phyloP scores from a whole-genome alignment of 225 moss, liverwort and hornwort species.

The Pseudoscleropodium purum region DNA sequence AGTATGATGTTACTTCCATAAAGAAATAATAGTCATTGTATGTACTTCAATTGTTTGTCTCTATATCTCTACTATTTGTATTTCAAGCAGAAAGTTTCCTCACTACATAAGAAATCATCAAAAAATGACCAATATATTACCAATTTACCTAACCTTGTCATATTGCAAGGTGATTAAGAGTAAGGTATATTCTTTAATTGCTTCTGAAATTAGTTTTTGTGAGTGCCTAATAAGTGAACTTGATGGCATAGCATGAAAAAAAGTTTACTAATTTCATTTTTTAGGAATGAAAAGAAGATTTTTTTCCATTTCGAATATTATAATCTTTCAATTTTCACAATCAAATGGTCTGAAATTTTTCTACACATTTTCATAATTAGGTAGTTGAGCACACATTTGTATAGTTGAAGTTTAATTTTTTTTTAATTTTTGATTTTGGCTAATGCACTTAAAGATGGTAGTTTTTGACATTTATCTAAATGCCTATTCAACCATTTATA shows the following conservation, averaged over 20 bases:
- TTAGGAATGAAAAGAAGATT: background rate
- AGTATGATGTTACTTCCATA: background rate
- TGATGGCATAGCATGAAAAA: background rate
- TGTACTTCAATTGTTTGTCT: background rate
- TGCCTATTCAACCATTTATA: background rate
- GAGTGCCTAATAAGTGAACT: background rate
- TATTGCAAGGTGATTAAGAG: background rate
- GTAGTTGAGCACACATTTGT: background rate
- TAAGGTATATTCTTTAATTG: background rate
- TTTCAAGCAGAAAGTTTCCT: background rate
- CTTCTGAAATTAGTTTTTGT: fast-evolving
- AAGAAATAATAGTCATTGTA: background rate
- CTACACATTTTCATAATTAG: background rate
- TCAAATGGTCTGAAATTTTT: background rate
- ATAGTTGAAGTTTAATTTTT: background rate
- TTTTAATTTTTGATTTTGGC: background rate
- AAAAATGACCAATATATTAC: background rate
- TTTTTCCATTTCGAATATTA: background rate
- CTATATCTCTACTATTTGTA: fast-evolving
- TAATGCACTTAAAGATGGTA: background rate
- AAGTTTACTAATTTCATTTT: background rate
- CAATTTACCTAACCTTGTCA: fast-evolving
- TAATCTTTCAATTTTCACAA: fast-evolving
- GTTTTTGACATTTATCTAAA: background rate
- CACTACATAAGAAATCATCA: background rate